These are phyloP conservation scores for Solanum chiquidenum DNA, from an alignment of 257 asterid species.

Conservation along the genomic window DNA sequence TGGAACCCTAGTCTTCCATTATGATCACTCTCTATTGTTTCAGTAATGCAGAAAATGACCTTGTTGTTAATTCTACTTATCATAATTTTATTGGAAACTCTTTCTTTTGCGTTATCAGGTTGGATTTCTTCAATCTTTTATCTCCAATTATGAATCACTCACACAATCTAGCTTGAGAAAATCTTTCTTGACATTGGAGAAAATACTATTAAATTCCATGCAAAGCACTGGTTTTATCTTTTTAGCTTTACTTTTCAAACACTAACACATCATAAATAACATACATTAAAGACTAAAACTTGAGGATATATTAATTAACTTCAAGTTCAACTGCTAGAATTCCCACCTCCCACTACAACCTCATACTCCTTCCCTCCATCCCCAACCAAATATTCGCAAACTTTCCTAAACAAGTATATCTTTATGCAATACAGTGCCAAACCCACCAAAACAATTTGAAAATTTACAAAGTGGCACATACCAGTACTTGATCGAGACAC, in stretches of 20 bases:
- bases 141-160: neutral
- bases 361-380: neutral
- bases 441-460: neutral
- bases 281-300: neutral
- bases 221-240: neutral
- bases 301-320: neutral
- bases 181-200: neutral
- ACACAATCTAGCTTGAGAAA: neutral
- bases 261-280: neutral
- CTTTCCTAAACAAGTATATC: neutral
- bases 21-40: neutral
- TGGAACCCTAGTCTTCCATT: neutral
- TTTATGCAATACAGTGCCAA: neutral
- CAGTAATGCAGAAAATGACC: neutral
- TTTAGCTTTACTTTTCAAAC: neutral
- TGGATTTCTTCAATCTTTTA: neutral
- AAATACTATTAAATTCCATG: neutral
- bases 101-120: neutral
- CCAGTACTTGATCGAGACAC: constrained; percentile 62
- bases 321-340: neutral
- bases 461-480: neutral
- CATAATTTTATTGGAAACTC: neutral
- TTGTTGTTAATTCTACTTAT: neutral
- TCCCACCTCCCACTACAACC: neutral
- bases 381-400: neutral